Evolutionary conservation across 2,329 filamentous ascomycete genomes (phyloP).

Genomic region (Capronia coronata): DNA sequence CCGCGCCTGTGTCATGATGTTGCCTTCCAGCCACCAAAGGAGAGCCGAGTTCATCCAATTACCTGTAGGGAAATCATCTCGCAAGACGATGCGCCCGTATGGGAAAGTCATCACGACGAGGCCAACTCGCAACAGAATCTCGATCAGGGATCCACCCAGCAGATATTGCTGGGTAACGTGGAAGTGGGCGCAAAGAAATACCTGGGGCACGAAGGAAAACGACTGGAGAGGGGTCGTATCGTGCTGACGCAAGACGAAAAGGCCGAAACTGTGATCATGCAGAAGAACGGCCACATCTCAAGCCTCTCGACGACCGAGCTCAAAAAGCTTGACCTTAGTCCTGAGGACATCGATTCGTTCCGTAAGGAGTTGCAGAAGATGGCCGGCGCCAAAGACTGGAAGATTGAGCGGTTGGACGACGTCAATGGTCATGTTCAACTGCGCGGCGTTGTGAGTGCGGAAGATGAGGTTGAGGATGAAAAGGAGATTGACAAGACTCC

Average conservation of each 20-base stretch:
- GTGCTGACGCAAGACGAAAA: constrained; percentile 46
- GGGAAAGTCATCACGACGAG: constrained; percentile 33
- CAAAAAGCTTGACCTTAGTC: constrained; percentile 59
- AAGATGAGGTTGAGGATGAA: constrained; percentile 47
- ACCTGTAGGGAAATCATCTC: constrained; percentile 65
- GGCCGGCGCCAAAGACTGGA: constrained; percentile 69
- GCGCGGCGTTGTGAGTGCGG: constrained; percentile 60
- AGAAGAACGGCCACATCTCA: constrained; percentile 57
- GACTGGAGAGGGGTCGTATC: constrained; percentile 53
- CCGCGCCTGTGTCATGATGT: constrained; percentile 80
- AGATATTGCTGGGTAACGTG: constrained; percentile 50
- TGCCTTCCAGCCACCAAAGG: constrained; percentile 74
- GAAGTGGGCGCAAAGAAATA: constrained; percentile 52
- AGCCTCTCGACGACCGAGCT: constrained; percentile 61
- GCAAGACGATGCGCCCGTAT: constrained; percentile 48
- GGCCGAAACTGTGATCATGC: constrained; percentile 46
- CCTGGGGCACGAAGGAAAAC: constrained; percentile 50
- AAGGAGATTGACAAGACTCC: constrained; percentile 29
- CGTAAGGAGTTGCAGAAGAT: constrained; percentile 61
- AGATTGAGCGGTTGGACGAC: constrained; percentile 66
- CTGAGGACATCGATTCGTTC: constrained; percentile 62
- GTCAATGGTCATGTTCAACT: constrained; percentile 60
- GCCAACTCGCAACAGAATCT: constrained; percentile 30
- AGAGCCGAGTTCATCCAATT: constrained; percentile 69
- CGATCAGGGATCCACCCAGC: constrained; percentile 33